A percentile compares a stretch with the other conserved stretches of the same genome.
phyloP scores from a whole-genome alignment of 352 stramenopile species.

The Phytophthora sojae region DNA sequence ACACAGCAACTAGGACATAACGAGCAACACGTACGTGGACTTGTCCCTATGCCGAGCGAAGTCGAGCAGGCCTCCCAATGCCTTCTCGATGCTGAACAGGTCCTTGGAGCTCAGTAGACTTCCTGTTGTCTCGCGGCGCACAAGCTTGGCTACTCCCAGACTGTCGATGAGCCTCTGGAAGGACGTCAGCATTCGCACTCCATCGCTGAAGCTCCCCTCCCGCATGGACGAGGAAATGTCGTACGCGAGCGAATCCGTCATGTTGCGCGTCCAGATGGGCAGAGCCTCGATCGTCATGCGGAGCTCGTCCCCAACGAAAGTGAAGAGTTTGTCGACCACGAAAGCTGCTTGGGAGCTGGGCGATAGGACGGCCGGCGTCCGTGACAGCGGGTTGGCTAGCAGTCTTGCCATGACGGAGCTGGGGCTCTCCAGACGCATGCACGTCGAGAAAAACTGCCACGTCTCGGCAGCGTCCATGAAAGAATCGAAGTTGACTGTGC shows the following conservation, averaged over 20 bases:
- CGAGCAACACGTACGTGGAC: slow-evolving; percentile 44
- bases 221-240: slow-evolving; percentile 61
- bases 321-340: slow-evolving; percentile 64
- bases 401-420: slow-evolving; percentile 54
- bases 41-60: slow-evolving; percentile 73
- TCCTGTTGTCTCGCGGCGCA: slow-evolving; percentile 65
- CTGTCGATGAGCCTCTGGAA: slow-evolving; percentile 70
- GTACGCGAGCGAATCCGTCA: slow-evolving; percentile 57
- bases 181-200: slow-evolving; percentile 58
- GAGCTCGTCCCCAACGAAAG: slow-evolving; percentile 58
- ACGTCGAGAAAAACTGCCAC: slow-evolving; percentile 89
- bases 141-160: slow-evolving; percentile 56
- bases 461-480: slow-evolving; percentile 89
- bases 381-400: slow-evolving; percentile 20
- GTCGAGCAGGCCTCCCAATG: slow-evolving; percentile 61
- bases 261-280: slow-evolving; percentile 64
- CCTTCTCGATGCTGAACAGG: slow-evolving; percentile 72
- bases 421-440: slow-evolving; percentile 81
- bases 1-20: neutral
- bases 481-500: slow-evolving; percentile 87
- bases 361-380: slow-evolving; percentile 40
- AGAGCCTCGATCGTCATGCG: slow-evolving; percentile 40
- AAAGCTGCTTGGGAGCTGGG: slow-evolving; percentile 61
- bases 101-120: slow-evolving; percentile 63
- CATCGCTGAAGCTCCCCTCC: slow-evolving; percentile 55